Percentiles rank a stretch among this genome's conserved stretches.
phyloP scores from a whole-genome alignment of 495 filamentous ascomycete species.

The Xylaria venustula region DNA sequence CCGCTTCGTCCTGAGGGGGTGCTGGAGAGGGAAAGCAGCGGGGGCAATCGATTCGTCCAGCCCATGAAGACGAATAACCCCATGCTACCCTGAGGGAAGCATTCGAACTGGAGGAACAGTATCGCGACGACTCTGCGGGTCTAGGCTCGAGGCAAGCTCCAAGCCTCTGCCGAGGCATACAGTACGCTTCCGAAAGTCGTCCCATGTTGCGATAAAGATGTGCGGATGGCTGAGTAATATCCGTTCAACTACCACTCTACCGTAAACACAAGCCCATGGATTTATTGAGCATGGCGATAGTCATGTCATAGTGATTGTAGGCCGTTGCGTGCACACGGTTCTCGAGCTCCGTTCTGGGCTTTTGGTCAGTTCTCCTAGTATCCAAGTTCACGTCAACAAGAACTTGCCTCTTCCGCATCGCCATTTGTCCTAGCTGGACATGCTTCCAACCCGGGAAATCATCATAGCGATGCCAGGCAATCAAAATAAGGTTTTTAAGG shows the following conservation, averaged over 20 bases:
- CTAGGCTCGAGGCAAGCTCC: constrained; percentile 1
- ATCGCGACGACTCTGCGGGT: neutral
- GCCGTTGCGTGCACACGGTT: constrained; percentile 23
- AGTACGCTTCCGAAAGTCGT: neutral
- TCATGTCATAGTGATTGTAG: constrained; percentile 62
- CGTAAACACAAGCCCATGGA: constrained; percentile 66
- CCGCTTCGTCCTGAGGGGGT: neutral
- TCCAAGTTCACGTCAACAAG: neutral
- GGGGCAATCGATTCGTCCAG: constrained; percentile 1
- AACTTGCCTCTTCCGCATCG: constrained; percentile 1
- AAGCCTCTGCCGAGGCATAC: neutral
- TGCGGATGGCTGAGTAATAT: constrained; percentile 3
- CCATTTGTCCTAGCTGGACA: neutral
- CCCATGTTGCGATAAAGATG: neutral
- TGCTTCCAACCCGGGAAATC: neutral
- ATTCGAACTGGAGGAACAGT: neutral
- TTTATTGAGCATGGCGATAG: constrained; percentile 69
- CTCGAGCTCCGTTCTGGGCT: neutral
- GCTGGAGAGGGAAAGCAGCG: neutral
- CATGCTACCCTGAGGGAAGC: neutral
- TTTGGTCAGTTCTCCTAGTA: neutral
- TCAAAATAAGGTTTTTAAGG: constrained; percentile 68
- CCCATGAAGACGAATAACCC: neutral
- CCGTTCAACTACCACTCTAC: constrained; percentile 32
- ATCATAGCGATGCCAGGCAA: constrained; percentile 14